phyloP scores from a whole-genome alignment of 2,329 filamentous ascomycete genomes.

The Colletotrichum plurivorum region DNA sequence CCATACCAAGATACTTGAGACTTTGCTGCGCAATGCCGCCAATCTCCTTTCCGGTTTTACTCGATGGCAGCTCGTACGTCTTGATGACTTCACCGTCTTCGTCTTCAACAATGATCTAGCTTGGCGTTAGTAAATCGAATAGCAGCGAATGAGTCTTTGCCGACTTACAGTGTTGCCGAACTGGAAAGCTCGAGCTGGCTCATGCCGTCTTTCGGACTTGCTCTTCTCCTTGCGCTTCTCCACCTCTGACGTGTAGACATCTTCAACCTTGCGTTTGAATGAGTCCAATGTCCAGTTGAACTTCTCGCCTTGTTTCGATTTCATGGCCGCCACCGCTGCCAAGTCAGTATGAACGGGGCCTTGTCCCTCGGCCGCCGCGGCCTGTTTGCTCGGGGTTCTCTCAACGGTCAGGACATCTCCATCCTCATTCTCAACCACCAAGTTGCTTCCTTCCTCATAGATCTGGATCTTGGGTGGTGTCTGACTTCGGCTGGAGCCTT shows the following conservation, averaged over 20 bases:
- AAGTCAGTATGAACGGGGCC: constrained; percentile 24
- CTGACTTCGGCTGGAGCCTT: constrained; percentile 27
- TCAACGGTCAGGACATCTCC: constrained; percentile 86
- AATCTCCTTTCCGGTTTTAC: constrained; percentile 54
- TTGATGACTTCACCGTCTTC: constrained; percentile 90
- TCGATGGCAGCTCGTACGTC: constrained; percentile 80
- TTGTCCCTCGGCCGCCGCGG: neutral
- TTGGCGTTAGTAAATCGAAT: constrained; percentile 46
- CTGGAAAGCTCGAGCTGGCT: constrained; percentile 86
- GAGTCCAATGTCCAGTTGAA: constrained; percentile 58
- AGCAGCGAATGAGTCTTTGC: neutral
- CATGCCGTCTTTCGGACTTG: constrained; percentile 70
- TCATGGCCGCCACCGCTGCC: constrained; percentile 32
- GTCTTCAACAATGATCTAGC: constrained; percentile 86
- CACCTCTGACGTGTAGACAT: constrained; percentile 72
- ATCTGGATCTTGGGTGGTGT: constrained; percentile 68
- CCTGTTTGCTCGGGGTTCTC: constrained; percentile 53
- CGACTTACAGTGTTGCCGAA: constrained; percentile 81
- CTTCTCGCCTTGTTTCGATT: constrained; percentile 51
- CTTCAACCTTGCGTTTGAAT: constrained; percentile 65
- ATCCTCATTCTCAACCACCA: constrained; percentile 87
- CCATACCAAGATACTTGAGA: constrained; percentile 69
- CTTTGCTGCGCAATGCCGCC: constrained; percentile 57
- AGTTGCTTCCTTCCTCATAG: constrained; percentile 84
- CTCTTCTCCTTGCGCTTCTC: constrained; percentile 73